A percentile compares a stretch with the other conserved stretches of the same genome.
Evolutionary conservation across 306 rosid genomes (phyloP).

Genomic region (Vicia sativa): DNA sequence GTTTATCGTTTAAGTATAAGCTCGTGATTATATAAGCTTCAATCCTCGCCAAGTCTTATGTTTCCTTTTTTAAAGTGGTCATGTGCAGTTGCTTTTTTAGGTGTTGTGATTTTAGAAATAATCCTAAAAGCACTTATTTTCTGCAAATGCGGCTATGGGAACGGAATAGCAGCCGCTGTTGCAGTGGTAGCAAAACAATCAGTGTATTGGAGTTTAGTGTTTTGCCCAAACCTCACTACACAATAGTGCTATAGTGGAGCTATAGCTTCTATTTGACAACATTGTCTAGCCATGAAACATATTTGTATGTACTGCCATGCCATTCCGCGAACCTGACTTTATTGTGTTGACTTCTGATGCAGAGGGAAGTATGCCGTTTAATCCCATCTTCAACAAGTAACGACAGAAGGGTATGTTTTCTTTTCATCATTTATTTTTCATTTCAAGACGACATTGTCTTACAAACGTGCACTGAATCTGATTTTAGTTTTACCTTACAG

Average conservation of each 20-base stretch:
- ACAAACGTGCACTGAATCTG: slow-evolving; percentile 3
- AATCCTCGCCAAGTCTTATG: not conserved
- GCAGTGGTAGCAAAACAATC: slow-evolving; percentile 16
- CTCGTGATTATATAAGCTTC: not conserved
- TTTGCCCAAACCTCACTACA: not conserved
- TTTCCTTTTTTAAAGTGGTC: not conserved
- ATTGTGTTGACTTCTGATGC: slow-evolving; percentile 43
- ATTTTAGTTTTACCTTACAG: slow-evolving; percentile 9
- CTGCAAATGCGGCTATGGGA: not conserved
- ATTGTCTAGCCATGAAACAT: not conserved
- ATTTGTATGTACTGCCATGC: not conserved
- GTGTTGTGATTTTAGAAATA: not conserved
- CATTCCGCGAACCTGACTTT: slow-evolving; percentile 29
- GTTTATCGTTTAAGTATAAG: not conserved
- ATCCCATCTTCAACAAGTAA: slow-evolving; percentile 76
- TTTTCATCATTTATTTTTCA: slow-evolving; percentile 25
- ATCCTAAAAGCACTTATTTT: not conserved
- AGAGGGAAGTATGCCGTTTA: slow-evolving; percentile 92
- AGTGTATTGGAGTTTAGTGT: not conserved
- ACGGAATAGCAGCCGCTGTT: not conserved
- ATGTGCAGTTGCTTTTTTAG: not conserved
- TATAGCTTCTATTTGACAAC: no score
- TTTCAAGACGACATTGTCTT: slow-evolving; percentile 1
- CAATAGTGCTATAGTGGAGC: not conserved
- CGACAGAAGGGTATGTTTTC: slow-evolving; percentile 70